These are phyloP conservation scores for Geotrichum macrosporum DNA, from an alignment of 1,139 yeast genomes.

Conservation along the genomic window DNA sequence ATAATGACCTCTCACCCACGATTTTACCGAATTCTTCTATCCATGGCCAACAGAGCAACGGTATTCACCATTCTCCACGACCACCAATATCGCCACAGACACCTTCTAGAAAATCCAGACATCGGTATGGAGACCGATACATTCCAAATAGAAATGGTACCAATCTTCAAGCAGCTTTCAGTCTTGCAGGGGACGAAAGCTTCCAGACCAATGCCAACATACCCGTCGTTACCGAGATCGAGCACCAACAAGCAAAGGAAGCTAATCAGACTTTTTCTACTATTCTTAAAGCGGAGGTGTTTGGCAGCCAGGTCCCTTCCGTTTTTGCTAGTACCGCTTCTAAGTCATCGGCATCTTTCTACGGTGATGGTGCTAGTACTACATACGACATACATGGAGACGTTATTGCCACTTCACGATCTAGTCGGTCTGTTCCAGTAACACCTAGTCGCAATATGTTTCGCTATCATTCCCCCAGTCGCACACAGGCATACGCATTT, in stretches of 20 bases:
- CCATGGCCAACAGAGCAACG: neutral
- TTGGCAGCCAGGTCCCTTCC: slow-evolving; percentile 77
- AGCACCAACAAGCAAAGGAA: slow-evolving; percentile 65
- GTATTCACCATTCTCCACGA: slow-evolving; percentile 15
- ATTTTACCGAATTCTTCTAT: neutral
- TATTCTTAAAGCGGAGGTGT: slow-evolving; percentile 80
- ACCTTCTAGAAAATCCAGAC: slow-evolving; percentile 19
- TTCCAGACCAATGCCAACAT: slow-evolving; percentile 26
- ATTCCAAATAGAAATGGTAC: slow-evolving; percentile 84
- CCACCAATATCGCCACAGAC: slow-evolving; percentile 22
- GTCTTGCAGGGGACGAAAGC: slow-evolving; percentile 51
- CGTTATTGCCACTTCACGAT: slow-evolving; percentile 31
- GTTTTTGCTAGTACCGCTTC: slow-evolving; percentile 35
- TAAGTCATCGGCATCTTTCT: slow-evolving; percentile 9
- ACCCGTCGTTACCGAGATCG: slow-evolving; percentile 56
- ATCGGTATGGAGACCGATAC: slow-evolving; percentile 60
- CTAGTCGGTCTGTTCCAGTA: slow-evolving; percentile 38
- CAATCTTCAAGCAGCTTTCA: slow-evolving; percentile 83
- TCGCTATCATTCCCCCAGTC: slow-evolving; percentile 32
- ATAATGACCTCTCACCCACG: neutral
- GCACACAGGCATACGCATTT: slow-evolving; percentile 5
- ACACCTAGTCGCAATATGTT: slow-evolving; percentile 40
- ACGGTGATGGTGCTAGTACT: slow-evolving; percentile 22
- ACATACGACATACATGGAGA: slow-evolving; percentile 11
- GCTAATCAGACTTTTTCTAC: slow-evolving; percentile 86